Evolutionary conservation across 768 basidiomycete genomes (phyloP), one percentile per base, ranked within the genome.

Genomic region (Lactarius vividus): DNA sequence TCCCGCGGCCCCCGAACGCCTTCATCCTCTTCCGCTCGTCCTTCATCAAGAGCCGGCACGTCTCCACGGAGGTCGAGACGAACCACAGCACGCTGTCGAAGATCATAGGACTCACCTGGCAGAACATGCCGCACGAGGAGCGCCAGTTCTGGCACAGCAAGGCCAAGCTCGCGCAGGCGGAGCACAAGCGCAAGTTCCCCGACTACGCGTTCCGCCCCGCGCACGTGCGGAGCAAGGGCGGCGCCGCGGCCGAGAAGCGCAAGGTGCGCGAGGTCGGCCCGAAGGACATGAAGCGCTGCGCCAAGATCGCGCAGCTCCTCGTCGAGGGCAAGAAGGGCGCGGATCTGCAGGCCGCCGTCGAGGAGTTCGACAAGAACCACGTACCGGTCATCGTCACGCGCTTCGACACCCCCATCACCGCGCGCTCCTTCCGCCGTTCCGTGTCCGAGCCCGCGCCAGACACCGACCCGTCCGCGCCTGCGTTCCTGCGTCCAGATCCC

Each of bases 1-100:
- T 93, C 68, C 91, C 91, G 20, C 88, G 91, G 52, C 91, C 91
- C 1, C 89, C 91, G 2, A 92, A 93, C 72, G 91, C 91, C 29
- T 93, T 93, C 78, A 93, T 92, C 73, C 83, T 93, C 72, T 93
- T 92, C 81, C 87, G 91, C 67, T 89, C 89, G 0, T 87, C 88
- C 0, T 92, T 92, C 76, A 89, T 92, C 75, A 89, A 89, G 77
- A 83, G 80, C 70, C 87, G 89, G 71, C 88, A 88, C 70, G 89
- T 92, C 69, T 86, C 89, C 10, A 84, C 87, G 9, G 85, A 83
- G 59, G 86, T 92, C 66, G 91, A 92, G 79, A 89, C 88, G 35
- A 91, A 89, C 74, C 91, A 91, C 77, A 88, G 87, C 71, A 91
- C 91, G 4, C 79, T 92, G 20, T 91, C 89, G 16, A 92, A 91